These are phyloP conservation scores for Dictyostelium brefeldianum DNA, from an alignment of 78 protist species.

Conservation along the genomic window DNA sequence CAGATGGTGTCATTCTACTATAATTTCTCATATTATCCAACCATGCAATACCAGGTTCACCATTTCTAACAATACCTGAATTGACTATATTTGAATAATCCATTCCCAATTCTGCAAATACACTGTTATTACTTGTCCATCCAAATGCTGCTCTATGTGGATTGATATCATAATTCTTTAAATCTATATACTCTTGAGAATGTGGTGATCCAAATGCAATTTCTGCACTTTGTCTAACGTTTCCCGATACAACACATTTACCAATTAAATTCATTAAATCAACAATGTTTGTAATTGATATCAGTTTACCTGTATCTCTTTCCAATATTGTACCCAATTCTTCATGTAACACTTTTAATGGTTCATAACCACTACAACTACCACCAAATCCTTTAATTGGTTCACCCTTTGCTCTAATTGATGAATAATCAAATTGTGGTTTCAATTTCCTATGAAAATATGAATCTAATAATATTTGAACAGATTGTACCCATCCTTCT, in stretches of 20 bases:
- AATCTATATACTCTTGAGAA: conserved; percentile 82
- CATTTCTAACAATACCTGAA: conserved; percentile 84
- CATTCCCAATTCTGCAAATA: conserved; percentile 90
- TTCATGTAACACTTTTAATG: conserved; percentile 83
- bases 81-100: conserved; percentile 76
- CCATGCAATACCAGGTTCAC: conserved; percentile 97
- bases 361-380: conserved; percentile 87
- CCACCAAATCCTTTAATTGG: conserved; percentile 95
- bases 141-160: conserved; percentile 90
- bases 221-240: conserved; percentile 91
- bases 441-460: conserved; percentile 18
- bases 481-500: conserved; percentile 93
- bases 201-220: conserved; percentile 93
- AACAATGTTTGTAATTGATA: conserved; percentile 83
- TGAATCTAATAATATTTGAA: conserved; percentile 75
- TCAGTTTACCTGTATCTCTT: conserved; percentile 28
- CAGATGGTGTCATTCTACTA: conserved; percentile 85
- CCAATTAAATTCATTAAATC: conserved; percentile 96
- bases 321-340: conserved; percentile 27
- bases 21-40: conserved; percentile 92
- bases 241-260: conserved; percentile 93
- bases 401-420: conserved; percentile 86
- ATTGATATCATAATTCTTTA: conserved; percentile 90
- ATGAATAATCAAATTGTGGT: conserved; percentile 81
- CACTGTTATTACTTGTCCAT: conserved; percentile 94